Conservation (phyloP, 1,284 basidiomycete genomes). For the Omphalotus olearius region DNA sequence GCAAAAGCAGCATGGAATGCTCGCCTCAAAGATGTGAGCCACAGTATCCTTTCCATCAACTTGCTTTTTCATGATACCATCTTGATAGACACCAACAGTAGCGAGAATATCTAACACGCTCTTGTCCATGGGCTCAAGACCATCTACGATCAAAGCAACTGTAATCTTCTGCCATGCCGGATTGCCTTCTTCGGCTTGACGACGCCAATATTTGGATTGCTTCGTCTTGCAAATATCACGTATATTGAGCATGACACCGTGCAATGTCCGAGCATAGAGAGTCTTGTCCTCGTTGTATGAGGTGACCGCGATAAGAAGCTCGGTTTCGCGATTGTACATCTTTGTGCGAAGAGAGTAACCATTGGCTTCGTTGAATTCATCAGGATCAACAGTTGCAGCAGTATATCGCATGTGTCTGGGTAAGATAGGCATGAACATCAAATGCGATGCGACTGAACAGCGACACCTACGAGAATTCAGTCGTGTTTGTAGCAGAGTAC, state of each 20-base stretch:
- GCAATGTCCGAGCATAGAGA: slow-evolving; percentile 87
- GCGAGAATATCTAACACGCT: slow-evolving; percentile 85
- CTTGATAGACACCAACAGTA: slow-evolving; percentile 88
- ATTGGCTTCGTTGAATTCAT: slow-evolving; percentile 82
- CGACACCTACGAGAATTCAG: slow-evolving; percentile 76
- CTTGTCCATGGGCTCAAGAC: slow-evolving; percentile 95
- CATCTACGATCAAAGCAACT: slow-evolving; percentile 91
- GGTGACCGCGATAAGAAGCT: slow-evolving; percentile 89
- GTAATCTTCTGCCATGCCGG: slow-evolving; percentile 93
- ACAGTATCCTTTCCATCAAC: slow-evolving; percentile 92
- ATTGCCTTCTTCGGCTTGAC: slow-evolving; percentile 79
- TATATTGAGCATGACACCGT: slow-evolving; percentile 97
- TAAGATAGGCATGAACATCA: neutral
- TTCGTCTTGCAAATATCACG: slow-evolving; percentile 98
- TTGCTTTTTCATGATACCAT: slow-evolving; percentile 95
- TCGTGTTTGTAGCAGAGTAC: slow-evolving; percentile 67
- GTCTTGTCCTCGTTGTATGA: slow-evolving; percentile 93
- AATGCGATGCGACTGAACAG: slow-evolving; percentile 11
- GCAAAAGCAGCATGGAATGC: neutral
- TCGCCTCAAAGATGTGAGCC: slow-evolving; percentile 85
- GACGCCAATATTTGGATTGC: slow-evolving; percentile 90
- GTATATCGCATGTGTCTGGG: slow-evolving; percentile 82
- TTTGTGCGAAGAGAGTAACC: slow-evolving; percentile 85
- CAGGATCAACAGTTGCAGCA: slow-evolving; percentile 91
- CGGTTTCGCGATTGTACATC: slow-evolving; percentile 87